Evolutionary conservation across 1,139 yeast species (phyloP).

Genomic region (Nakaseomyces glabratus): DNA sequence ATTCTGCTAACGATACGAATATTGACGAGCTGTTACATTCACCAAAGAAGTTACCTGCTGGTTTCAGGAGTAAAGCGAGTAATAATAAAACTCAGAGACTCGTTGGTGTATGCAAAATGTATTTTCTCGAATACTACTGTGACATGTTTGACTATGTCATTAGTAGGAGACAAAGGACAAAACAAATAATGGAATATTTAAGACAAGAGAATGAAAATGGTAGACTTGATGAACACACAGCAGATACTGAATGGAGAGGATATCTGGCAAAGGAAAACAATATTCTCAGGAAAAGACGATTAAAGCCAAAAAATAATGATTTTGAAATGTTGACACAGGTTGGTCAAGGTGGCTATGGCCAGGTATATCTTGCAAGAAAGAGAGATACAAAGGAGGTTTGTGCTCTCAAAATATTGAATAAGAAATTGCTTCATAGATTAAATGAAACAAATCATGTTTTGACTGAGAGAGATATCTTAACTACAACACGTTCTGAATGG

Average conservation of each 20-base stretch:
- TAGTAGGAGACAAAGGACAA: slow-evolving; percentile 70
- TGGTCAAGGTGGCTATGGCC: slow-evolving; percentile 99
- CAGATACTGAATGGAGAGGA: slow-evolving; percentile 55
- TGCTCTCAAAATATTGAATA: slow-evolving; percentile 87
- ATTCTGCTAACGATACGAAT: slow-evolving; percentile 13
- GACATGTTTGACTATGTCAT: slow-evolving; percentile 92
- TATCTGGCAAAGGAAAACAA: slow-evolving; percentile 83
- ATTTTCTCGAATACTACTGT: slow-evolving; percentile 89
- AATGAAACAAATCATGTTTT: slow-evolving; percentile 94
- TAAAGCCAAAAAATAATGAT: slow-evolving; percentile 89
- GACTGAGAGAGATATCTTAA: slow-evolving; percentile 91
- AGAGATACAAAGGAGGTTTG: slow-evolving; percentile 92
- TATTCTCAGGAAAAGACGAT: slow-evolving; percentile 73
- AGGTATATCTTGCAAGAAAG: slow-evolving; percentile 89
- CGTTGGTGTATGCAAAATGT: slow-evolving; percentile 70
- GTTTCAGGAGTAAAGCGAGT: slow-evolving; percentile 51
- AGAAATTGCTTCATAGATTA: slow-evolving; percentile 72
- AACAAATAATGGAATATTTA: slow-evolving; percentile 49
- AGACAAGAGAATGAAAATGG: slow-evolving; percentile 39
- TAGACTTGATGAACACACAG: slow-evolving; percentile 36
- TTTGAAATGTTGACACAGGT: slow-evolving; percentile 95
- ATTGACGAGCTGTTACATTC: slow-evolving; percentile 26
- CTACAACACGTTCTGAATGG: slow-evolving; percentile 95
- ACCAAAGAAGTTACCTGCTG: slow-evolving; percentile 39
- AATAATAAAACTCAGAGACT: slow-evolving; percentile 74